Base-by-base conservation (phyloP, 2,329 filamentous ascomycete species). In the Metarhizium guizhouense region DNA sequence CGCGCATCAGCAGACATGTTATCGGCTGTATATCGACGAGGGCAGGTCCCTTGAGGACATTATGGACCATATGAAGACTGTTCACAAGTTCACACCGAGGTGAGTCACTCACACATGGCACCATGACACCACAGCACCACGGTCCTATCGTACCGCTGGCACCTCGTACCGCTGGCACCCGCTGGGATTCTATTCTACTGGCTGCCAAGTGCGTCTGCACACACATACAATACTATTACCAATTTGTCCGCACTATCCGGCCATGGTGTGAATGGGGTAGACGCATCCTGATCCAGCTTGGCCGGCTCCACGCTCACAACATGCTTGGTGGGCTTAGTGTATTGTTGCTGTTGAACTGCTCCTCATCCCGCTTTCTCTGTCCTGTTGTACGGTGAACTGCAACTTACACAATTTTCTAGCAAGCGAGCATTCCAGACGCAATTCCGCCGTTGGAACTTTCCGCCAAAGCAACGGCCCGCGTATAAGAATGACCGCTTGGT, bases 381-480 rank as follows among this genome's bases (percentile, higher is more conserved):
- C 25, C n/a, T 6, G 42, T 45, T 18, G 18, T 10, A 45, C 16
- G 18, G 4, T 48, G 20, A 32, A 53, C 43, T 14, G 42, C 52
- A 18, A 60, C 60, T 63, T 57, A 65, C 58, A 56, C 54, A 54
- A 20, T 52, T 49, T 58, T 47, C 54, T 70, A 88, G 88, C 68
- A 90, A 89, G 74, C 84, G 88, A 58, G 85, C 86, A 47, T 90
- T 86, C 59, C 87, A 90, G 68, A 83, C 79, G 3, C 86, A 90
- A 62, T 89, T 91, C 70, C 86, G 84, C 65, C 78, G 83, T 67
- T 94, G 90, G 90, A 80, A 83, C 7, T 93, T 94, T 62, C 88
- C 88, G 14, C 82, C 79, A 56, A 90, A 90, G 67, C 84, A 88
- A 62, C 84, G 85, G 57, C 84, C 84, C 0, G 84, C 85, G 1